Evolutionary conservation across 2,329 filamentous ascomycete species (phyloP), one percentile per base, ranked within the genome.

Genomic region (Dendryphion nanum): DNA sequence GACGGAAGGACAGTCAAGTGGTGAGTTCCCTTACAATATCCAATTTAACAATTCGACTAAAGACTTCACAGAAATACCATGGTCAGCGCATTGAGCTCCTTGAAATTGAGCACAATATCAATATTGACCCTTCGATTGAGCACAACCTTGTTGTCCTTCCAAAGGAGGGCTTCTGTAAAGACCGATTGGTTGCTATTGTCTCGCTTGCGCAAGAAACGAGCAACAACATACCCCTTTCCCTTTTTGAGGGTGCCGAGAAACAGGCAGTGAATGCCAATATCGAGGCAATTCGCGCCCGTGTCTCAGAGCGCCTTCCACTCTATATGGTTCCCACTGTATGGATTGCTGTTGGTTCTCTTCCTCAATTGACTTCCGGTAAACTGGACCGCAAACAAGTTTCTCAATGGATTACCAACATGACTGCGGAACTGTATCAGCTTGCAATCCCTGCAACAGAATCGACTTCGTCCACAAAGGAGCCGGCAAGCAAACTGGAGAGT

Each of bases 1-100:
- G 54, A 6, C 40, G 54, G 7, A 58, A 58, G 30, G 54, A 58
- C 30, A 54, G 44, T 20, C 53, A 56, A 47, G 54, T 58, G 36
- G 51, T 52, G 40, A 37, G 51, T 43, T 31, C 6, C 8, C 15
- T 6, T 18, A 10, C 5, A 19, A 14, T 16, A 33, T 12, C n/a
- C 10, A 33, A 7, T 18, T 18, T 14, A 18, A 12, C 17, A 18
- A 36, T 10, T 3, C 18, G 33, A 14, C 12, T 14, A 20, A 14
- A 28, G 37, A 15, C 30, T 10, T 15, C 13, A 13, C 13, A 55
- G 47, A 56, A 58, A 47, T 58, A 71, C 29, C 67, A 55, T 29
- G 55, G 55, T 3, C 55, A 59, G 32, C 48, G 55, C 19, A 52
- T 59, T 19, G 53, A 59, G 30, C 42, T 57, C 8, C 37, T 48